phyloP scores from a whole-genome alignment of 2,329 filamentous ascomycete genomes.

The Exophiala sp. region DNA sequence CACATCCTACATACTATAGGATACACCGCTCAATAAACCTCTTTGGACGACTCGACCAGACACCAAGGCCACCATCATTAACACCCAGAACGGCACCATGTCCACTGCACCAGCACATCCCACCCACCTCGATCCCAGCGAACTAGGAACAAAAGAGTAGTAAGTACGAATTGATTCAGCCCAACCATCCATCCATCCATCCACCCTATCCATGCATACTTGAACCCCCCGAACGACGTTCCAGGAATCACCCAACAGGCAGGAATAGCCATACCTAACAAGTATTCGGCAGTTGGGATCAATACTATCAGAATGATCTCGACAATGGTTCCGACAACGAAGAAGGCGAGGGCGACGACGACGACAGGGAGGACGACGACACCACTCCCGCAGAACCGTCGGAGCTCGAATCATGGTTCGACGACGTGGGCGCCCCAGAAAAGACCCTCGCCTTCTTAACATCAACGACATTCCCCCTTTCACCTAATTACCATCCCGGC shows the following conservation, averaged over 20 bases:
- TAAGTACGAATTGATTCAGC: conserved; percentile 52
- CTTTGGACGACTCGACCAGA: too few species aligned
- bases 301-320: conserved; percentile 42
- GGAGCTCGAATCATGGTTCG: conserved; percentile 85
- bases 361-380: conserved; percentile 61
- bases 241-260: neutral
- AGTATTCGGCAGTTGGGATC: conserved; percentile 68
- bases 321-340: conserved; percentile 11
- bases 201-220: too few species aligned
- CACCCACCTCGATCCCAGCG: conserved; percentile 66
- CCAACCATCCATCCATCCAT: neutral
- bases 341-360: conserved; percentile 52
- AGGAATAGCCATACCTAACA: too few species aligned
- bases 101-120: conserved; percentile 37
- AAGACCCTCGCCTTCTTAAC: conserved; percentile 68
- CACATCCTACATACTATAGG: too few species aligned
- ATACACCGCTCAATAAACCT: too few species aligned
- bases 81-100: neutral
- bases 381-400: conserved; percentile 54
- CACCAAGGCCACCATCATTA: too few species aligned
- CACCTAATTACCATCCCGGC: conserved; percentile 32
- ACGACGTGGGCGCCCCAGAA: conserved; percentile 79
- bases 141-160: conserved; percentile 88
- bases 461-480: conserved; percentile 42
- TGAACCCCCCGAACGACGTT: too few species aligned